phyloP scores from a whole-genome alignment of 495 filamentous ascomycete species.

The Penicillium turbatum region DNA sequence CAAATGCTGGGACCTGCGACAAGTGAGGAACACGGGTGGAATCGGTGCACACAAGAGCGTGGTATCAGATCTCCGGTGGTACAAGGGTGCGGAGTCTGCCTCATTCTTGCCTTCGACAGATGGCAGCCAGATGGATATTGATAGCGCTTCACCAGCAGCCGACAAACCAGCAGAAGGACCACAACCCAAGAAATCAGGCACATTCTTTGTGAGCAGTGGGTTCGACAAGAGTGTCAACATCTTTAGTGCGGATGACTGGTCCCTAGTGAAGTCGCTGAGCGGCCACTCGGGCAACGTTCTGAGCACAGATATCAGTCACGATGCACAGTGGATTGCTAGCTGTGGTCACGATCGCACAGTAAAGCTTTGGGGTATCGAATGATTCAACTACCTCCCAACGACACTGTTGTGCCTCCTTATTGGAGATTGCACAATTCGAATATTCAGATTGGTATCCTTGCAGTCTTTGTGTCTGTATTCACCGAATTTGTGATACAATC shows the following conservation, averaged over 20 bases:
- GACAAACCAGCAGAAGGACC: conserved; percentile 17
- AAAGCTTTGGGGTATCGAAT: conserved; percentile 92
- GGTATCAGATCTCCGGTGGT: conserved; percentile 92
- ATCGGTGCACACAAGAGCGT: conserved; percentile 90
- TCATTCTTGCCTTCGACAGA: conserved; percentile 51
- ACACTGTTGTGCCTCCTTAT: neutral
- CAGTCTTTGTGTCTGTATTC: neutral
- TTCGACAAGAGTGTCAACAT: conserved; percentile 96
- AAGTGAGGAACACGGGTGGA: conserved; percentile 73
- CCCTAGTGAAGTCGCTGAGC: conserved; percentile 76
- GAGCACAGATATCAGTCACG: conserved; percentile 77
- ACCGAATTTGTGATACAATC: neutral
- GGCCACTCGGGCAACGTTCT: conserved; percentile 91
- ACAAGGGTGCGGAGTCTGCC: conserved; percentile 72
- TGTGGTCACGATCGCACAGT: conserved; percentile 91
- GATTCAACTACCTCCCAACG: conserved; percentile 23
- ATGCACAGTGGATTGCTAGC: conserved; percentile 88
- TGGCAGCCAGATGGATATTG: conserved; percentile 49
- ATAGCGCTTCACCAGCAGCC: conserved; percentile 39
- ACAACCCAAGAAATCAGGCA: conserved; percentile 65
- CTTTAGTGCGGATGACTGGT: conserved; percentile 95
- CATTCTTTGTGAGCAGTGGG: conserved; percentile 84
- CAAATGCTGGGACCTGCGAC: conserved; percentile 95
- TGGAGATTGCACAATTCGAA: neutral
- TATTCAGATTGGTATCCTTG: neutral